Percentiles rank a stretch among this genome's conserved stretches.
These are phyloP conservation scores for Podosphaera fusca DNA, from an alignment of 2,329 filamentous ascomycete species.

Conservation along the genomic window DNA sequence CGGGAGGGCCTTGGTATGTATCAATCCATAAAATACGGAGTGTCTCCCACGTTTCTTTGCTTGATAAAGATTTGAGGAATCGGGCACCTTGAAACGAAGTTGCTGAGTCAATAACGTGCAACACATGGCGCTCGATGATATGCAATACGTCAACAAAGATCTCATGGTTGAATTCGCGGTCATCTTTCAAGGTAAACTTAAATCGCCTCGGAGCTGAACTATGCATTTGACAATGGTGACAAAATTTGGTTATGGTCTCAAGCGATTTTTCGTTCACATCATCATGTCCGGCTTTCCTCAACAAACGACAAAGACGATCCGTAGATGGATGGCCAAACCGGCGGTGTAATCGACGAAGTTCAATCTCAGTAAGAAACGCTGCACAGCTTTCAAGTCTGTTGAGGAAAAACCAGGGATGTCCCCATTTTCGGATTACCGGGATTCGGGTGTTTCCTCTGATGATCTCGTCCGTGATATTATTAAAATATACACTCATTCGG, in stretches of 20 bases:
- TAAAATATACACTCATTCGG: too few relatives aligned
- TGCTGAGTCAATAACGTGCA: slow-evolving; percentile 1
- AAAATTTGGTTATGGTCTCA: background rate
- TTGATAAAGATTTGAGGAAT: background rate
- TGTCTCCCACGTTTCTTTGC: background rate
- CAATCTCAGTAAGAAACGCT: background rate
- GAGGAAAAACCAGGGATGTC: background rate
- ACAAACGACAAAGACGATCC: background rate
- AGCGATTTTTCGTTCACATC: background rate
- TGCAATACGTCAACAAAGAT: slow-evolving; percentile 3
- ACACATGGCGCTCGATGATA: background rate
- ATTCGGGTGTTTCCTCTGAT: background rate
- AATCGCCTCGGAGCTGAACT: background rate
- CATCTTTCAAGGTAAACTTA: slow-evolving; percentile 1
- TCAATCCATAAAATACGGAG: slow-evolving; percentile 2
- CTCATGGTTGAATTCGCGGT: slow-evolving; percentile 2
- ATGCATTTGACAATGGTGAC: slow-evolving; percentile 1
- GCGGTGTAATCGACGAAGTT: background rate
- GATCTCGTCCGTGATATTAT: background rate
- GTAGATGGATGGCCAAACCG: slow-evolving; percentile 1
- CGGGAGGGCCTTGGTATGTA: slow-evolving; percentile 2
- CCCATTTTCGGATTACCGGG: background rate
- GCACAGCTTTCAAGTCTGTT: background rate
- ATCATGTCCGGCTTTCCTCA: background rate
- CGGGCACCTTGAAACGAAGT: slow-evolving; percentile 1